Evolutionary conservation across 2,329 filamentous ascomycete species (phyloP).

Genomic region (Botrytis porri): DNA sequence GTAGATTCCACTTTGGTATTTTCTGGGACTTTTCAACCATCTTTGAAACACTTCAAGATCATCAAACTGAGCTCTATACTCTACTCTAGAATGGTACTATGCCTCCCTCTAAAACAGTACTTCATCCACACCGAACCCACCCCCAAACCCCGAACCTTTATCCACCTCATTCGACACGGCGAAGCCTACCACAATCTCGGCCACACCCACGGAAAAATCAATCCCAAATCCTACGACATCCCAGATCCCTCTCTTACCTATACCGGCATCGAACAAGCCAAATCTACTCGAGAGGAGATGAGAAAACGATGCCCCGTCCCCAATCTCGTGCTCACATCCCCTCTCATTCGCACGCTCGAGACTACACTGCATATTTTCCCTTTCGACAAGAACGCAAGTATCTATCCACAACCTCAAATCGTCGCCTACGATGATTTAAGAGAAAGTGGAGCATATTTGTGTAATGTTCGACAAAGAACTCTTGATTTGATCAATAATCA

Average conservation of each 20-base stretch:
- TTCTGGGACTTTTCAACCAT: not conserved
- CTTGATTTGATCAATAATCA: not conserved
- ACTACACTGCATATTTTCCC: constrained; percentile 3
- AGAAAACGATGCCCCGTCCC: not conserved
- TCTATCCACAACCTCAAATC: not conserved
- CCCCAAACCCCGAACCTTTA: not conserved
- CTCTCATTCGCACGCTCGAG: not conserved
- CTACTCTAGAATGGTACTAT: not conserved
- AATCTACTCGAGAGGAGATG: not conserved
- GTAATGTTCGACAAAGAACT: not conserved
- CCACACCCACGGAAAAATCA: not conserved
- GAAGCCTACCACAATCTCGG: constrained; percentile 12
- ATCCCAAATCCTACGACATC: not conserved
- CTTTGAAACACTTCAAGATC: not conserved
- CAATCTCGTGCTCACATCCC: constrained; percentile 1
- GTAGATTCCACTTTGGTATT: not conserved
- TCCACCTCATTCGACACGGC: constrained; percentile 13
- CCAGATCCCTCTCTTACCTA: not conserved
- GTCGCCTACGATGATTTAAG: constrained; percentile 15
- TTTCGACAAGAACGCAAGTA: not conserved
- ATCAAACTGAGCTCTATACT: too few relatives aligned
- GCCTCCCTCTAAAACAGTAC: not conserved
- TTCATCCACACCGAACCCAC: not conserved
- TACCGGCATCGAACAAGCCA: not conserved
- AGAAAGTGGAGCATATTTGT: not conserved